phyloP scores from a whole-genome alignment of 31 red algal species.

The Asparagopsis taxiformis region DNA sequence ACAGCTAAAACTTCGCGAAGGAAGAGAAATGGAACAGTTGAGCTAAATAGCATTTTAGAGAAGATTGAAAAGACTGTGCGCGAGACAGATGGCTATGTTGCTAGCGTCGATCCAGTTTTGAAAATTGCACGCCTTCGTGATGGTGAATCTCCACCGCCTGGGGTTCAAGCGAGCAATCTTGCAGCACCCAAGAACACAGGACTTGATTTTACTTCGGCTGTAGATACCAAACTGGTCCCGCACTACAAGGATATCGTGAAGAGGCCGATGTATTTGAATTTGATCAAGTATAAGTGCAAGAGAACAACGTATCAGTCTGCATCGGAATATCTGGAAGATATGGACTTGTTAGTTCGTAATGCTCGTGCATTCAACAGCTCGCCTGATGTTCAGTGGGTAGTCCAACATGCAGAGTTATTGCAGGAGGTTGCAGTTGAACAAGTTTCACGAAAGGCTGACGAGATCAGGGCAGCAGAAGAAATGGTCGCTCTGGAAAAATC shows the following conservation, averaged over 20 bases:
- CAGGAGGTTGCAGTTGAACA: conserved; percentile 81
- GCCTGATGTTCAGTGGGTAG: conserved; percentile 91
- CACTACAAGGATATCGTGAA: conserved; percentile 83
- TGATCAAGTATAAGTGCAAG: conserved; percentile 82
- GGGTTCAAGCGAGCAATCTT: conserved; percentile 49
- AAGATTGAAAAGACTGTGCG: conserved; percentile 72
- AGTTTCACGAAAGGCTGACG: conserved; percentile 38
- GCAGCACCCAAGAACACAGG: conserved; percentile 60
- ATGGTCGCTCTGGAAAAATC: conserved; percentile 61
- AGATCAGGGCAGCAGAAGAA: conserved; percentile 75
- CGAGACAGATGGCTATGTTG: conserved; percentile 79
- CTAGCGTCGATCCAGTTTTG: conserved; percentile 27
- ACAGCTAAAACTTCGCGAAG: conserved; percentile 68
- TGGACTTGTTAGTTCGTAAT: conserved; percentile 76
- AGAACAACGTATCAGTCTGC: conserved; percentile 70
- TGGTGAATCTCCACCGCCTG: conserved; percentile 69
- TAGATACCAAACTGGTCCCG: conserved; percentile 81
- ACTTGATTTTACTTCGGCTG: conserved; percentile 83
- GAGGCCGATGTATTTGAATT: conserved; percentile 92
- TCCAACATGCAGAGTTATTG: conserved; percentile 92
- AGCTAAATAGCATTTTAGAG: conserved; percentile 82
- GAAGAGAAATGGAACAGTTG: conserved; percentile 75
- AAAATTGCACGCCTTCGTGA: conserved; percentile 59
- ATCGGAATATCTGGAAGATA: conserved; percentile 75
- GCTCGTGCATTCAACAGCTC: conserved; percentile 76